A percentile compares a stretch with the other conserved stretches of the same genome.
phyloP scores from a whole-genome alignment of 345 rosid species.

The Eucalyptus sp. region DNA sequence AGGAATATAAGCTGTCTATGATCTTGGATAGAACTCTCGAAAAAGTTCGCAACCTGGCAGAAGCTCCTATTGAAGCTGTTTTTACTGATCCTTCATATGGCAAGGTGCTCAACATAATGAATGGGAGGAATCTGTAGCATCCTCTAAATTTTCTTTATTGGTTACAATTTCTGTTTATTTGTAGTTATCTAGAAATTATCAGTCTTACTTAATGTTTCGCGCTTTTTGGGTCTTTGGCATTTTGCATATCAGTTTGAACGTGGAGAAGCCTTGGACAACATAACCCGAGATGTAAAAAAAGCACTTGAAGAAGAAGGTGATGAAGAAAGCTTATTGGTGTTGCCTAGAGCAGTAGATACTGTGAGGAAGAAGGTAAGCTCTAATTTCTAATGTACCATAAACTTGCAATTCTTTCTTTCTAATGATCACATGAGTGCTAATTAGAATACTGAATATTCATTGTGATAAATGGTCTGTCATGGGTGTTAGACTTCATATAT shows the following conservation, averaged over 20 bases:
- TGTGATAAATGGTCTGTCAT: background rate
- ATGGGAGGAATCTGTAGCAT: background rate
- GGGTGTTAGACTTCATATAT: background rate
- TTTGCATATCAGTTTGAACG: slow-evolving; percentile 68
- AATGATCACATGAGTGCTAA: background rate
- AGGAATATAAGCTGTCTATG: slow-evolving; percentile 85
- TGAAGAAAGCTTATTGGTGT: slow-evolving; percentile 66
- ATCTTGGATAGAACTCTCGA: slow-evolving; percentile 53
- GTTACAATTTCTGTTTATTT: background rate
- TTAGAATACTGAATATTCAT: background rate
- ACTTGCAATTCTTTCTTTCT: background rate
- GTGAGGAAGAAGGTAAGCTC: slow-evolving; percentile 72
- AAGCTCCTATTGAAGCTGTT: slow-evolving; percentile 59
- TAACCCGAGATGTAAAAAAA: slow-evolving; percentile 56
- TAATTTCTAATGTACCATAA: background rate
- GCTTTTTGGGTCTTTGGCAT: background rate
- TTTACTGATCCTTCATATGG: slow-evolving; percentile 80
- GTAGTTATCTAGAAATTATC: background rate
- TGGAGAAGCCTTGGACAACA: slow-evolving; percentile 87
- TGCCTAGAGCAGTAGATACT: slow-evolving; percentile 77
- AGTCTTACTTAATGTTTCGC: background rate
- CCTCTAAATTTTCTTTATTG: background rate
- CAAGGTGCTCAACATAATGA: slow-evolving; percentile 41
- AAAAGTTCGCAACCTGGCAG: slow-evolving; percentile 58
- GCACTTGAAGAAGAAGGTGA: slow-evolving; percentile 76